Percentiles rank a stretch among this genome's conserved stretches.
phyloP scores from a whole-genome alignment of 345 rosid genomes.

The Sisymbrium altissimum region DNA sequence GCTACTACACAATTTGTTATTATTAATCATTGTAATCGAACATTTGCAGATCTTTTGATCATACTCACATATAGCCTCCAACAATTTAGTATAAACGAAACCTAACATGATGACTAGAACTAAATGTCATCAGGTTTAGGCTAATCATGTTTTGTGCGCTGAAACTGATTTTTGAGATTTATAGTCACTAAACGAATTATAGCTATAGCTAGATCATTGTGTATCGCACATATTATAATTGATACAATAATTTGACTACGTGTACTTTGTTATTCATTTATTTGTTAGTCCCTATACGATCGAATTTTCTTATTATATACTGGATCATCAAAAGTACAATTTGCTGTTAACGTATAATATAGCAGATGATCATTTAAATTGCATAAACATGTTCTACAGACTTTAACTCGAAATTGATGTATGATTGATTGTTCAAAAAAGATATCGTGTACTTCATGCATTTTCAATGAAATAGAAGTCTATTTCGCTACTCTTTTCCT shows the following conservation, averaged over 20 bases:
- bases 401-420: neutral
- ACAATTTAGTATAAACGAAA: neutral
- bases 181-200: no score
- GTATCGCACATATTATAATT: neutral
- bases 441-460: neutral
- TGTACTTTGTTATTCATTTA: neutral
- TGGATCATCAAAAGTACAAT: neutral
- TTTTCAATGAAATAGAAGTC: neutral
- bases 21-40: constrained; percentile 7
- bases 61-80: neutral
- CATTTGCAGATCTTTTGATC: neutral
- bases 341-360: neutral
- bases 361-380: neutral
- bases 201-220: neutral
- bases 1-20: neutral
- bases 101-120: neutral
- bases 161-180: neutral
- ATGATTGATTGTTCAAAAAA: neutral
- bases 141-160: neutral
- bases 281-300: neutral
- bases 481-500: neutral
- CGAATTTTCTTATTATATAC: neutral
- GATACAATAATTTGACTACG: neutral
- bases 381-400: neutral
- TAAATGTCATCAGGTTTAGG: neutral